A percentile compares a stretch with the other conserved stretches of the same genome.
phyloP scores from a whole-genome alignment of 345 rosid genomes.

The Fremontodendron californicum region DNA sequence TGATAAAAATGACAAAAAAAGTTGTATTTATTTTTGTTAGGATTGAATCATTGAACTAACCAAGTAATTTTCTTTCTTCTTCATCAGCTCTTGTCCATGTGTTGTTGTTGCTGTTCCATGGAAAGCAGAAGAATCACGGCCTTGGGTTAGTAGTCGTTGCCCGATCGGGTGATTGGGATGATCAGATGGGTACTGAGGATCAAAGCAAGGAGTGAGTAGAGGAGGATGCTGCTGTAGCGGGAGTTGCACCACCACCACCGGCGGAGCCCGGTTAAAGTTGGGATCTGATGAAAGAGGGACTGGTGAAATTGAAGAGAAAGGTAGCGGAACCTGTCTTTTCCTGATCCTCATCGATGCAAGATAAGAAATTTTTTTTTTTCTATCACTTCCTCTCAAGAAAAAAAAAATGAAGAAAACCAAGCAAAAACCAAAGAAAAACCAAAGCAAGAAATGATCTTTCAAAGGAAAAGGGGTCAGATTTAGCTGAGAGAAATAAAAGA shows the following conservation, averaged over 20 bases:
- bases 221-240: constrained; percentile 15
- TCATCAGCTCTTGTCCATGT: constrained; percentile 9
- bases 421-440: not conserved
- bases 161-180: constrained; percentile 44
- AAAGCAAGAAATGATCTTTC: constrained; percentile 19
- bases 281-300: constrained; percentile 84
- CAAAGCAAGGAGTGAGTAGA: not conserved
- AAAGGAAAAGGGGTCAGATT: constrained; percentile 8
- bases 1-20: not conserved
- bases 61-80: constrained; percentile 27
- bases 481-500: not conserved
- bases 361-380: not conserved
- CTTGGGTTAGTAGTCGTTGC: constrained; percentile 4
- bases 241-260: constrained; percentile 45
- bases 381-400: not conserved
- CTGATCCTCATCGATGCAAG: constrained; percentile 85
- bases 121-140: constrained; percentile 17
- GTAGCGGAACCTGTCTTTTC: constrained; percentile 67
- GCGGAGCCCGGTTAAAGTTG: constrained; percentile 43
- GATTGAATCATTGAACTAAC: constrained; percentile 28
- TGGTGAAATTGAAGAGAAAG: constrained; percentile 75
- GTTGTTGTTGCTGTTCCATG: not conserved
- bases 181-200: constrained; percentile 34
- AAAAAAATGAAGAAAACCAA: not conserved
- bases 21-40: not conserved